Evolutionary conservation across 2,329 filamentous ascomycete genomes (phyloP), one percentile per base, ranked within the genome.

Genomic region (Mycogone perniciosa): DNA sequence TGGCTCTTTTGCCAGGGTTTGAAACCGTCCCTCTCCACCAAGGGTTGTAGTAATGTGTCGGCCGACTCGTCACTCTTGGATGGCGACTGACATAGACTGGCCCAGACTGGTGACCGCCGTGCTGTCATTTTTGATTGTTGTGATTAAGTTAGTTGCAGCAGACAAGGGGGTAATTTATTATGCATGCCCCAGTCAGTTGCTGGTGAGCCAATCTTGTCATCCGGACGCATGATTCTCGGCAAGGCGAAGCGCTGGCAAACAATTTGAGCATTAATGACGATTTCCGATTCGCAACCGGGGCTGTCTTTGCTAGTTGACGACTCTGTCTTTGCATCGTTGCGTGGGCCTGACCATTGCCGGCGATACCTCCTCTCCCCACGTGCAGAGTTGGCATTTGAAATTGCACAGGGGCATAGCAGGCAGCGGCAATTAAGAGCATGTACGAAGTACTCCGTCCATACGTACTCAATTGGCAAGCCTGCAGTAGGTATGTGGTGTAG

Each of bases 1-100:
- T 64, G 60, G 59, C 46, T 54, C 55, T 52, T 20, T 53, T 51
- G 57, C 54, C 55, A 57, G 62, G 56, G 57, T 59, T 11, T 34
- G 43, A 45, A 34, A 20, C 20, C 3, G 20, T 20, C 20, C 20
- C 20, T 20, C 20, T 20, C 20, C 20, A 20, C 20, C 20, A 20
- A 20, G 20, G 20, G 20, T 20, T 20, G 20, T 20, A 20, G 20
- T 20, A 20, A 20, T 20, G 20, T 20, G 20, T 20, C 3, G 20
- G 20, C 20, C 20, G 20, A 20, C 20, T 20, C 20, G 20, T 20
- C 20, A 20, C 20, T 20, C 20, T 20, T 20, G 20, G 20, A 20
- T 20, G 20, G 20, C 20, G 20, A 20, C 20, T 20, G 20, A 20
- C 20, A 20, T 20, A 20, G 20, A 20, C 20, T 20, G 20, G 20